Evolutionary conservation across 495 filamentous ascomycete species (phyloP), one percentile per base, ranked within the genome.

Genomic region (Penicillium cosmopolitanum): DNA sequence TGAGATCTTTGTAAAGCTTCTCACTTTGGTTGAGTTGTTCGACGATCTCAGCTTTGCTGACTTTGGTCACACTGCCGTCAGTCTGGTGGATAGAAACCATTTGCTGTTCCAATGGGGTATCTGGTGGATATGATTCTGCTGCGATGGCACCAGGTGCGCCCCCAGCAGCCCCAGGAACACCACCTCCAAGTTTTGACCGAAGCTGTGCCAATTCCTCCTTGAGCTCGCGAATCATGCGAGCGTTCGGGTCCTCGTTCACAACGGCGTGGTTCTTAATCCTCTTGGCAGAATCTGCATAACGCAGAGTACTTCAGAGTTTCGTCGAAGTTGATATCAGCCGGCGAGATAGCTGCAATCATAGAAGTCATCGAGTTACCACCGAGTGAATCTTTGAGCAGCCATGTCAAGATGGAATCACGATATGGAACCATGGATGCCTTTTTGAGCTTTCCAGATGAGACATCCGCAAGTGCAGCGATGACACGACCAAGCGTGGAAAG

Each of bases 191-290:
- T 68, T 98, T 98, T 63, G 90, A 88, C 63, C 95, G 82, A 33
- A 99, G 79, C 53, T 95, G 82, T 5, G 91, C 85, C 59, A 99
- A 74, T 66, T 99, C 95, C 69, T 99, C 95, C 72, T 98, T 99
- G 56, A 99, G 77, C 66, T 99, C 95, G 66, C 95, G 84, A 58
- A 99, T 98, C 95, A 99, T 99, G 57, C 94, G 87, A 60, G 95
- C 95, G 70, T 99, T 99, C 43, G 95, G 92, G 77, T 98, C 95
- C 70, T 99, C 95, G 78, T 99, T 99, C 71, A 99, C 90, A 28
- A 99, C 96, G 38, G 95, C 95, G 72, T 99, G 96, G 77, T 99
- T 98, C 91, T 98, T 98, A 81, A 99, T 99, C 63, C 95, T 85
- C 76, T 99, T 99, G 21, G 95, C 95, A 7, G 92, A 96, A 72